Conservation (phyloP, 2,329 filamentous ascomycete genomes). For the Helotiales sp. region DNA sequence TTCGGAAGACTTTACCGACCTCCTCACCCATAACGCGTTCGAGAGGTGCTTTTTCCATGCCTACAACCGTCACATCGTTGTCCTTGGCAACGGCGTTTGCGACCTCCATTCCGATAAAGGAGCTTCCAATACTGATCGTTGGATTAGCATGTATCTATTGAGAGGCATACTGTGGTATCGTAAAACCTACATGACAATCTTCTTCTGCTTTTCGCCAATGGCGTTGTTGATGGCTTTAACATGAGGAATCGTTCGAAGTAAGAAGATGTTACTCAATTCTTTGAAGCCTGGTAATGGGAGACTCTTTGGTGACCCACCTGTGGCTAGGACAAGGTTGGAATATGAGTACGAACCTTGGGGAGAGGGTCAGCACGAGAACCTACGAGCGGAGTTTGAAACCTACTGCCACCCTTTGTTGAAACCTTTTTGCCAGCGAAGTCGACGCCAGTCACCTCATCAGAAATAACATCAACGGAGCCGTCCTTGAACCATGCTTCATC, state of each 20-base stretch:
- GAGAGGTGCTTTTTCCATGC: conserved; percentile 85
- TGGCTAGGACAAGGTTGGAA: conserved; percentile 87
- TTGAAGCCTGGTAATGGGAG: conserved; percentile 87
- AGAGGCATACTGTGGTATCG: conserved; percentile 72
- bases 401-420: conserved; percentile 68
- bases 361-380: background rate
- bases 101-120: conserved; percentile 98
- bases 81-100: conserved; percentile 80
- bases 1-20: conserved; percentile 81
- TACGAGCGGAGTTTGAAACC: background rate
- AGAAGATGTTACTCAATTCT: conserved; percentile 84
- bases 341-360: conserved; percentile 71
- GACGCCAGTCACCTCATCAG: conserved; percentile 71
- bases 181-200: conserved; percentile 71
- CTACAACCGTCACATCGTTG: conserved; percentile 85
- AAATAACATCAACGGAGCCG: conserved; percentile 60
- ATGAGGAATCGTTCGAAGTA: conserved; percentile 78
- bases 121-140: conserved; percentile 68
- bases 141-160: conserved; percentile 59
- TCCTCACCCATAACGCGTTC: conserved; percentile 83
- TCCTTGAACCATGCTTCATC: conserved; percentile 77
- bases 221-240: conserved; percentile 77
- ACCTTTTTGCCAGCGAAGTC: conserved; percentile 78
- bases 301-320: conserved; percentile 76
- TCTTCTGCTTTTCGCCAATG: conserved; percentile 84